These are phyloP conservation scores for Fusarium tricinctum DNA, from an alignment of 2,329 filamentous ascomycete species.

Conservation along the genomic window DNA sequence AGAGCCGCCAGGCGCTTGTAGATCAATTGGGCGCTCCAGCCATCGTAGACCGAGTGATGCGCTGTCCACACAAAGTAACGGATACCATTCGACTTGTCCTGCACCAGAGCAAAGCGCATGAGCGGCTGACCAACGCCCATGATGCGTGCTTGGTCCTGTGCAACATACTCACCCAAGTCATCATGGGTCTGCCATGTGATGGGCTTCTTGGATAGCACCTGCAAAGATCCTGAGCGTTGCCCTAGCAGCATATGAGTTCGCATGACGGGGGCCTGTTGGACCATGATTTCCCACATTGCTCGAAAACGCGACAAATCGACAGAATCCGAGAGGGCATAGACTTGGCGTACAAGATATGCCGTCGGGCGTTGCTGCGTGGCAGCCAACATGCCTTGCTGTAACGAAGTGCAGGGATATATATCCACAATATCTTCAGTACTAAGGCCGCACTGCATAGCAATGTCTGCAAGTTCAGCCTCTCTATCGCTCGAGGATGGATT, in stretches of 20 bases:
- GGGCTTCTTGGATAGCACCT: neutral
- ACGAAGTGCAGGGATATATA: constrained; percentile 6
- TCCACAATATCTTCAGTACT: constrained; percentile 8
- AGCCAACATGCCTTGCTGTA: neutral
- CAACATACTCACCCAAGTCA: neutral
- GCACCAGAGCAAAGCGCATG: neutral
- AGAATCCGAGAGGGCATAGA: neutral
- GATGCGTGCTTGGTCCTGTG: neutral
- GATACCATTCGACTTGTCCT: neutral
- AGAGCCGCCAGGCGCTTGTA: neutral
- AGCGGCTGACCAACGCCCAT: neutral
- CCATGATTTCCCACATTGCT: constrained; percentile 7
- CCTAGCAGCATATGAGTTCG: neutral
- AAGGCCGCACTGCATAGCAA: neutral
- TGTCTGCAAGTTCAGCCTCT: constrained; percentile 2
- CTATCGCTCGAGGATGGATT: neutral
- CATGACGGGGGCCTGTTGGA: neutral
- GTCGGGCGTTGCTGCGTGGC: neutral
- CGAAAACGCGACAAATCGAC: neutral
- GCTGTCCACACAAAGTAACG: constrained; percentile 8
- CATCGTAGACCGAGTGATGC: constrained; percentile 6
- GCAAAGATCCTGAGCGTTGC: neutral
- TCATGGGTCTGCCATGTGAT: neutral
- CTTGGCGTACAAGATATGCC: neutral
- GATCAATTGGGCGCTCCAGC: constrained; percentile 8